Conservation (phyloP, 202 grass and related monocot genomes). For the Tripidium arundinaceum region DNA sequence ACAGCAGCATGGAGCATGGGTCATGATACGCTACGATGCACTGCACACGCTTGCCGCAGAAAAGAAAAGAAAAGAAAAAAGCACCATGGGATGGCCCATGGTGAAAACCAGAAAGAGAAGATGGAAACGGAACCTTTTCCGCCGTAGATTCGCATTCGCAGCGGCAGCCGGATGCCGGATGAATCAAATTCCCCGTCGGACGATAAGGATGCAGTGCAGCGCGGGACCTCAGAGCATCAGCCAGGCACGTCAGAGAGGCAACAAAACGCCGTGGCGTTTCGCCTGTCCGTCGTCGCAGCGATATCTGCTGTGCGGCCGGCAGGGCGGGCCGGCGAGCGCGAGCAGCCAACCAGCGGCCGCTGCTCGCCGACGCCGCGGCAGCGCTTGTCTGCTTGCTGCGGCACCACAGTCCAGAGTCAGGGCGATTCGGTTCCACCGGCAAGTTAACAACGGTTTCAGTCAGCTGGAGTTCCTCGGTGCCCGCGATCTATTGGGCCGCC, state of each 20-base stretch:
- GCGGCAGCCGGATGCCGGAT: neutral
- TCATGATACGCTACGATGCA: neutral
- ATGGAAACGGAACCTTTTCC: neutral
- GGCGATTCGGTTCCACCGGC: neutral
- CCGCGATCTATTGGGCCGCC: neutral
- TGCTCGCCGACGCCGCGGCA: neutral
- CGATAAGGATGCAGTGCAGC: too few relatives aligned
- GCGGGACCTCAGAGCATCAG: neutral
- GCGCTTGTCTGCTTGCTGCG: neutral
- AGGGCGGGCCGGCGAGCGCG: neutral
- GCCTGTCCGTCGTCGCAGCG: neutral
- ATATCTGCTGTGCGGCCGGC: neutral
- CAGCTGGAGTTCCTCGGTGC: neutral
- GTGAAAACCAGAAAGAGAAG: neutral
- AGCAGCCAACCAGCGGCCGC: neutral
- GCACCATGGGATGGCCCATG: neutral
- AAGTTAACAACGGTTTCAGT: neutral
- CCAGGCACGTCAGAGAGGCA: neutral
- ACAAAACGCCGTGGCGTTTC: conserved; percentile 1
- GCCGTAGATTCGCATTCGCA: neutral
- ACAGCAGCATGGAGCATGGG: neutral
- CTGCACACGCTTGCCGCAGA: neutral
- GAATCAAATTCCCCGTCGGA: too few relatives aligned
- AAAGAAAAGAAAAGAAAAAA: neutral
- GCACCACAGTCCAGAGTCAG: neutral